Evolutionary conservation across 805 yeast genomes (phyloP).

Genomic region (Starmerella vitae): DNA sequence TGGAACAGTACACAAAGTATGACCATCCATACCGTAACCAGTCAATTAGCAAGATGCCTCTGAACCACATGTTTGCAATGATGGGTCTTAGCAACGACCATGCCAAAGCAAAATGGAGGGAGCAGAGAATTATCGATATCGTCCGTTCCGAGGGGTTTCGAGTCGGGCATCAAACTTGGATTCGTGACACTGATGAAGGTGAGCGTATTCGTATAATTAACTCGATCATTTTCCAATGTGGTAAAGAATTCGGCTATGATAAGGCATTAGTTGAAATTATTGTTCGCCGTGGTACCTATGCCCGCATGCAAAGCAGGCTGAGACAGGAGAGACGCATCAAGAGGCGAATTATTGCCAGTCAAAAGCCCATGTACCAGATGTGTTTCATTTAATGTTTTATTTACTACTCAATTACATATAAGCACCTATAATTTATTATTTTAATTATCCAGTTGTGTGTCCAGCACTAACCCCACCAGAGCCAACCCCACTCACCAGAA

Average conservation of each 20-base stretch:
- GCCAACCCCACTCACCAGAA: too few relatives aligned
- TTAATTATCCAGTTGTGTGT: too few relatives aligned
- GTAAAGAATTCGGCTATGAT: constrained; percentile 40
- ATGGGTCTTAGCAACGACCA: constrained; percentile 31
- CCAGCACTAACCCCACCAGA: too few relatives aligned
- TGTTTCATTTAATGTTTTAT: too few relatives aligned
- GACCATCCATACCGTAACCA: constrained; percentile 17
- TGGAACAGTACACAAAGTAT: too few relatives aligned
- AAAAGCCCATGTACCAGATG: neutral
- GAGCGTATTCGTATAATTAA: constrained; percentile 39
- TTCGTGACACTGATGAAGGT: constrained; percentile 52
- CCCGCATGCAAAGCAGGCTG: constrained; percentile 21
- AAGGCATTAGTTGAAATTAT: constrained; percentile 51
- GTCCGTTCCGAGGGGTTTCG: constrained; percentile 47
- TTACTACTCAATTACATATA: too few relatives aligned
- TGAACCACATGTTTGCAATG: constrained; percentile 27
- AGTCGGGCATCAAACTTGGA: constrained; percentile 72
- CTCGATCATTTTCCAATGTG: constrained; percentile 34
- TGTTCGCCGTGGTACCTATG: constrained; percentile 65
- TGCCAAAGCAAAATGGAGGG: constrained; percentile 28
- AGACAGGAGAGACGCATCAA: constrained; percentile 14
- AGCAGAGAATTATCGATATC: constrained; percentile 29
- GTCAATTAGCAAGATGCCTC: constrained; percentile 29
- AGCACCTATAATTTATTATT: too few relatives aligned
- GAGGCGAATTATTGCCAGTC: neutral